Percentiles rank a stretch among this genome's conserved stretches.
Evolutionary conservation across 2,329 filamentous ascomycete genomes (phyloP).

Genomic region (Monilinia aucupariae): DNA sequence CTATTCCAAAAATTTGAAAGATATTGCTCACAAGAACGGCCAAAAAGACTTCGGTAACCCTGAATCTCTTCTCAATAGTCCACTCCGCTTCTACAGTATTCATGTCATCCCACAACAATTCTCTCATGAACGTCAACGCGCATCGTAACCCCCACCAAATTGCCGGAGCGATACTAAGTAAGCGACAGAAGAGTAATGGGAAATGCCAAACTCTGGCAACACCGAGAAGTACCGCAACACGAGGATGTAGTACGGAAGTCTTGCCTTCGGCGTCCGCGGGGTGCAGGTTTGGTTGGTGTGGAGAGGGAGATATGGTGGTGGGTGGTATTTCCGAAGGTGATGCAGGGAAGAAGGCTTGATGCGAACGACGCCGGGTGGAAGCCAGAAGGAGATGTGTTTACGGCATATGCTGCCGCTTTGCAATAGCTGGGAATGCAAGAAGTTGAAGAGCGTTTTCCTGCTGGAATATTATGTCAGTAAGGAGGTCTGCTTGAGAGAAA

Average conservation of each 20-base stretch:
- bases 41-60: conserved; percentile 63
- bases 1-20: neutral
- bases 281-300: conserved; percentile 26
- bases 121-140: conserved; percentile 61
- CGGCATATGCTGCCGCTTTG: conserved; percentile 37
- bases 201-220: conserved; percentile 68
- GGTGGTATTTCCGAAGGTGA: conserved; percentile 12
- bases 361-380: conserved; percentile 26
- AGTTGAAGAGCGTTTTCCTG: neutral
- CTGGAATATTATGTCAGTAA: neutral
- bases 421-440: conserved; percentile 22
- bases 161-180: conserved; percentile 64
- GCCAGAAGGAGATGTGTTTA: conserved; percentile 32
- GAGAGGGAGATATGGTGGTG: conserved; percentile 8
- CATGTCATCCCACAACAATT: conserved; percentile 49
- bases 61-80: conserved; percentile 46
- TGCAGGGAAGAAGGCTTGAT: conserved; percentile 14
- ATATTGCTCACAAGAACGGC: conserved; percentile 63
- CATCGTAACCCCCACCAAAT: conserved; percentile 67
- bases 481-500: neutral
- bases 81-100: conserved; percentile 37
- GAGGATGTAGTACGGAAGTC: conserved; percentile 59
- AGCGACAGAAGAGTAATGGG: conserved; percentile 66
- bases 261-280: conserved; percentile 28
- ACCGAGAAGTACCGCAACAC: conserved; percentile 71